These are phyloP conservation scores for Exophiala xenobiotica DNA, from an alignment of 2,329 filamentous ascomycete genomes.

Conservation along the genomic window DNA sequence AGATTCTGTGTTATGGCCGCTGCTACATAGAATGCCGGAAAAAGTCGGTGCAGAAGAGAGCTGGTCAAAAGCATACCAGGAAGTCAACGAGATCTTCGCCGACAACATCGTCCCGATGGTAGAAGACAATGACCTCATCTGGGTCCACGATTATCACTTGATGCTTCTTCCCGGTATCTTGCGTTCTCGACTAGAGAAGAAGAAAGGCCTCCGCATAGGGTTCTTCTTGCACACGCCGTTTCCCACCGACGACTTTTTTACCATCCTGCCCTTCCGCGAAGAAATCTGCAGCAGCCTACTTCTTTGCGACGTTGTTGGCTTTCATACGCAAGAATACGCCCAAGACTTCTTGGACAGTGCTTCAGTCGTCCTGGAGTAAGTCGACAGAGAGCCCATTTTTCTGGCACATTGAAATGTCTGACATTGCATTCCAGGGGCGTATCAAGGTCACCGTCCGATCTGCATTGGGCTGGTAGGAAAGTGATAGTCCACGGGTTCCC, in stretches of 20 bases:
- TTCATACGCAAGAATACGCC: conserved; percentile 96
- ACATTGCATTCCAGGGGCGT: conserved; percentile 5
- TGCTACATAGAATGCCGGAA: conserved; percentile 86
- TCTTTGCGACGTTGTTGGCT: conserved; percentile 88
- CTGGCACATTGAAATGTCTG: not conserved
- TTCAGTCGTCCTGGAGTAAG: conserved; percentile 68
- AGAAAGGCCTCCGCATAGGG: conserved; percentile 80
- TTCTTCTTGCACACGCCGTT: conserved; percentile 97
- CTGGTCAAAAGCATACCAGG: conserved; percentile 76
- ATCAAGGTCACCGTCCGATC: conserved; percentile 63
- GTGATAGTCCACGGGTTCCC: conserved; percentile 87
- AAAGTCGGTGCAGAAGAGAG: conserved; percentile 73
- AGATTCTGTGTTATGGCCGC: conserved; percentile 95
- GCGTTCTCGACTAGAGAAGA: conserved; percentile 68
- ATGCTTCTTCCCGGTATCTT: conserved; percentile 93
- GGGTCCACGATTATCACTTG: conserved; percentile 95
- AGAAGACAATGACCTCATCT: conserved; percentile 82
- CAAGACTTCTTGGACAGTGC: conserved; percentile 89
- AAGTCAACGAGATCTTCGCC: conserved; percentile 86
- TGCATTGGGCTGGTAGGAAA: conserved; percentile 79
- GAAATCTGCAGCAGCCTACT: conserved; percentile 78
- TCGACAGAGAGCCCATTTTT: conserved; percentile 34
- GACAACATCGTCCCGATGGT: conserved; percentile 78
- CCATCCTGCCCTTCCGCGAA: conserved; percentile 83
- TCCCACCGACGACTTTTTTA: conserved; percentile 88